Evolutionary conservation across 768 basidiomycete genomes (phyloP), one percentile per base, ranked within the genome.

Genomic region (Holtermanniella nyarrowii): DNA sequence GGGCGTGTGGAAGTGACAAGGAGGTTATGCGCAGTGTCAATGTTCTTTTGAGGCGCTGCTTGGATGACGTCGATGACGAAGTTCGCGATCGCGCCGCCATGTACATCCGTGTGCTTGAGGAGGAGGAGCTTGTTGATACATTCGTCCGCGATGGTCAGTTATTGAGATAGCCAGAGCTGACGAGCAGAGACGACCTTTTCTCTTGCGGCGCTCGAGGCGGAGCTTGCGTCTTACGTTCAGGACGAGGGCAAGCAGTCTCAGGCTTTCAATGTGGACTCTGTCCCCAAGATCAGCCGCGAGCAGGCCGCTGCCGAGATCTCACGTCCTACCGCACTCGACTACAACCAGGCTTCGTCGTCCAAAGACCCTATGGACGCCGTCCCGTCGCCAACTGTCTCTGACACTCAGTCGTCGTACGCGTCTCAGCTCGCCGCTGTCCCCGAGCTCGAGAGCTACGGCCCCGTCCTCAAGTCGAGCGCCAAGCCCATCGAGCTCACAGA

Each of bases 41-140:
- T 43, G 90, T 96, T 27, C 76, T 99, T 42, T 76, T 99, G 41
- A 85, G 79, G 58, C 78, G 91, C 86, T 99, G 95, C 68, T 75
- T 99, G 61, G 93, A 97, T 68, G 95, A 99, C 70, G 88, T 96
- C 18, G 95, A 99, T 55, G 95, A 99, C 64, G 95, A 99, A 76
- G 95, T 99, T 48, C 83, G 95, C 42, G 95, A 99, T 72, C 85
- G 95, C 46, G 95, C 95, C 3, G 87, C 95, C 7, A 78, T 99
- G 73, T 97, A 95, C 72, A 79, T 97, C 56, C 84, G 80, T 71
- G 79, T 85, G 3, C 81, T 93, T 66, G 79, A 82, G 59, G 86
- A 85, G 66, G 80, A 85, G 58, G 73, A 79, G 10, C 76, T 99
- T 51, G 88, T 87, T 10, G 83, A 87, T 62, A 77, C 79, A 16